phyloP scores from a whole-genome alignment of 495 filamentous ascomycete species.

The Trichoderma orchidacearum region DNA sequence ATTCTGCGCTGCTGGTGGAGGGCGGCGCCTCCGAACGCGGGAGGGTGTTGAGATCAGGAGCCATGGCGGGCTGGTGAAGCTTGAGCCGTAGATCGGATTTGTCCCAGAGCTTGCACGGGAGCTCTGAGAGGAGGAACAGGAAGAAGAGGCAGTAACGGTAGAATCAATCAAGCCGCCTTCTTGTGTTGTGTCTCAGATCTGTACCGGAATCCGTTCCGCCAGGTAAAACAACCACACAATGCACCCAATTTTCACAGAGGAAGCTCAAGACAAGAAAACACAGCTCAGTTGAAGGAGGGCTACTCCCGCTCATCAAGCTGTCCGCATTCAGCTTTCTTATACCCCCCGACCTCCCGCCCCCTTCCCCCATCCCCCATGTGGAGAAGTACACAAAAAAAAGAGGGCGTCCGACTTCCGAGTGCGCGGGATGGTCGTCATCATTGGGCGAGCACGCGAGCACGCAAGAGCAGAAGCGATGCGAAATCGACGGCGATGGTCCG shows the following conservation, averaged over 20 bases:
- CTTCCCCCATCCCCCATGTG: not conserved
- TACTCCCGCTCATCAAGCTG: not conserved
- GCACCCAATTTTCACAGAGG: no score
- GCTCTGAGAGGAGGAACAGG: not conserved
- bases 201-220: no score
- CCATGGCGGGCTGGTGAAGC: conserved; percentile 17
- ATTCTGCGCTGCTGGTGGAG: conserved; percentile 4
- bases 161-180: not conserved
- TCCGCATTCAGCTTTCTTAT: not conserved
- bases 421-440: not conserved
- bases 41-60: conserved; percentile 41
- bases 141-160: not conserved
- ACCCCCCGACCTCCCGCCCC: not conserved
- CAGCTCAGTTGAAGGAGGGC: no score
- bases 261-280: no score
- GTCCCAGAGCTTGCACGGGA: not conserved
- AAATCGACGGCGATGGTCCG: not conserved
- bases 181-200: no score
- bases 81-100: not conserved
- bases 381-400: not conserved
- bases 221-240: no score
- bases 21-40: conserved; percentile 17
- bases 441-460: not conserved
- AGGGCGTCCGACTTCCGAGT: not conserved
- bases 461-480: not conserved